Conservation (phyloP, 352 stramenopile species). For the Phytophthora hybrid region DNA sequence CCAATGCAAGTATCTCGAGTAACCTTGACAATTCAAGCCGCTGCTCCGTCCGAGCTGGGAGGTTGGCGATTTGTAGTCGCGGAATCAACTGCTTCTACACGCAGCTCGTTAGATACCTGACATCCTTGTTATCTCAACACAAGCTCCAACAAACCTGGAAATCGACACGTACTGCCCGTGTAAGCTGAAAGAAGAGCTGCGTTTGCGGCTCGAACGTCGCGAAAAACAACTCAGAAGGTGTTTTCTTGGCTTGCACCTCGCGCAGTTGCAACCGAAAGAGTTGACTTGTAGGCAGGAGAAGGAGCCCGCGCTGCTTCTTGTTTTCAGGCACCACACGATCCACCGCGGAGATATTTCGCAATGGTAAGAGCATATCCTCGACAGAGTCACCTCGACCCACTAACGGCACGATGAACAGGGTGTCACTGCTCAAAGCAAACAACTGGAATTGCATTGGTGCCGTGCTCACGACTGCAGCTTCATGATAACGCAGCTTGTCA, state of each 20-base stretch:
- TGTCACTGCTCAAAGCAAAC: constrained; percentile 54
- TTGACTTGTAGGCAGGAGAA: constrained; percentile 57
- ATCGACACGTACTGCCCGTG: constrained; percentile 41
- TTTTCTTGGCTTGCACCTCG: constrained; percentile 13
- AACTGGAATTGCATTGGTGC: constrained; percentile 51
- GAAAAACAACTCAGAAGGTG: constrained; percentile 44
- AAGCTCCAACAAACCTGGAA: constrained; percentile 51
- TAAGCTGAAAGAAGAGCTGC: constrained; percentile 66
- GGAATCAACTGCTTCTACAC: constrained; percentile 37
- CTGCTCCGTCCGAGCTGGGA: constrained; percentile 13
- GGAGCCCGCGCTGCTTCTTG: constrained; percentile 49
- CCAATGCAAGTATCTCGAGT: constrained; percentile 45
- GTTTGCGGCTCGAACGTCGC: constrained; percentile 72
- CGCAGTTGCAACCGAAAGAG: constrained; percentile 57
- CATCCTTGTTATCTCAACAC: not conserved
- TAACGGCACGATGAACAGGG: constrained; percentile 59
- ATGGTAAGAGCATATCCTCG: constrained; percentile 31
- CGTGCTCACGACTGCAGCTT: constrained; percentile 58
- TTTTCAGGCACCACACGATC: constrained; percentile 50
- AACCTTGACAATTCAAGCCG: constrained; percentile 42
- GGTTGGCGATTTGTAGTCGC: constrained; percentile 4
- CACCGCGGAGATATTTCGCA: constrained; percentile 41
- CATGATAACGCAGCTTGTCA: constrained; percentile 55
- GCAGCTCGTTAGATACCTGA: constrained; percentile 11
- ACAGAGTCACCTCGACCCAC: constrained; percentile 28